Base-by-base conservation (phyloP, 345 rosid genomes). In the Eucalyptus rudis region DNA sequence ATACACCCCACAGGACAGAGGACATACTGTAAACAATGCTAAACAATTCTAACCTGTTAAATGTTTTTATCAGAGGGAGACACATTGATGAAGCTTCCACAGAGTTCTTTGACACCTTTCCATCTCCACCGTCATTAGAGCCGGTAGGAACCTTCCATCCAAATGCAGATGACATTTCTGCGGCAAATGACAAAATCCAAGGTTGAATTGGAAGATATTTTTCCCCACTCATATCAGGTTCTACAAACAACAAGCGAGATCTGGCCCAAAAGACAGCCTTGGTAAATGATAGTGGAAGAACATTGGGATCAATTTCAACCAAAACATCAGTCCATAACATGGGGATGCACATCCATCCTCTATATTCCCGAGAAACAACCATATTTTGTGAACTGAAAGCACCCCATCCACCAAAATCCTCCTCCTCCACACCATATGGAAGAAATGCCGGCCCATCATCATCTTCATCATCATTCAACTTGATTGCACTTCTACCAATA, bases 231-330 rank as follows among this genome's bases (percentile, higher is more conserved):
- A 90, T 95, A 90, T 95, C 98, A 92, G 97, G 95, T 93, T 97
- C 99, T 88, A 95, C 92, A 90, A 98, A 91, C 90, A 94, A 93
- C 90, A 98, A 94, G 86, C 89, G 97, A 91, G 99, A 94, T 66
- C 99, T 94, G 91, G 97, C 96, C 99, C 99, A 98, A 87, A 98
- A 94, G 79, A 98, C 97, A 92, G 98, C 96, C 92, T 97, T 96
- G 87, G 93, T 94, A 91, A 98, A 93, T 88, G 99, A 95, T 87
- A 93, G 89, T 43, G 99, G 99, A 88, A 98, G 92, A 87, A 92
- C 87, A 49, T 91, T 90, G 27, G 94, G 95, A 91, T 94, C 95
- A 86, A 92, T 90, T 91, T 94, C 95, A 91, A 94, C 94, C 66
- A 98, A 91, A 93, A 93, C 96, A 93, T 96, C 95, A 90, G 95